Base-by-base conservation (phyloP, 306 rosid species). In the Ziziphus jujuba region DNA sequence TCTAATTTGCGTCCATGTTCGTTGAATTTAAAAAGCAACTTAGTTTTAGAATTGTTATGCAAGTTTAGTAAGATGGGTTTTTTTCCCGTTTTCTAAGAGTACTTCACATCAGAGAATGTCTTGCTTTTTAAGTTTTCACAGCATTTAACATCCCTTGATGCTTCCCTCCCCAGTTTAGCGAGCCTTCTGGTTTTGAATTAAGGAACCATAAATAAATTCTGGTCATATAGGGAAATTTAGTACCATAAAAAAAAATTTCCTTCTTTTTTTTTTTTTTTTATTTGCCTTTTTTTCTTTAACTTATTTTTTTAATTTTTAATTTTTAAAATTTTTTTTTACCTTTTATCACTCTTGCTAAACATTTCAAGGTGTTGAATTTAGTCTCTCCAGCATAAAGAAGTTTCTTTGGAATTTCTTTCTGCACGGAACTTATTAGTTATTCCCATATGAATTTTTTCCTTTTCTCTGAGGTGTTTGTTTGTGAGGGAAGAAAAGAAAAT, bases 391-490 rank as follows among this genome's bases (percentile, higher is more conserved):
- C 1, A 45, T 28, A 25, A n/a, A 28, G 28, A n/a, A 11, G 2
- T 67, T 31, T 7, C 8, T 34, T 28, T 72, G 44, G 16, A 52
- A 52, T 9, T 28, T 12, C 21, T 31, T 21, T 17, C 20, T 15
- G 45, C 66, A 57, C 40, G 33, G 16, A 10, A 23, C 63, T 24
- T 63, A 35, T 7, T 16, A 58, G 36, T 52, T 60, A 35, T 67
- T 9, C 73, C 51, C 33, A 56, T 45, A 50, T 62, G 21, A 21
- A n/a, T n/a, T n/a, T 61, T 81, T 21, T 72, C 36, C 40, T 23
- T 24, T 17, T 65, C 60, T 69, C 51, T 66, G 68, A 71, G 61
- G 61, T 66, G 64, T 63, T 13, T 63, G 17, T 62, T 15, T 56
- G 66, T 15, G 61, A 23, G 50, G 11, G 16, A 20, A 7, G 65